Percentiles rank a stretch among this genome's conserved stretches.
phyloP scores from a whole-genome alignment of 768 basidiomycete genomes.

The Exsudoporus frostii region DNA sequence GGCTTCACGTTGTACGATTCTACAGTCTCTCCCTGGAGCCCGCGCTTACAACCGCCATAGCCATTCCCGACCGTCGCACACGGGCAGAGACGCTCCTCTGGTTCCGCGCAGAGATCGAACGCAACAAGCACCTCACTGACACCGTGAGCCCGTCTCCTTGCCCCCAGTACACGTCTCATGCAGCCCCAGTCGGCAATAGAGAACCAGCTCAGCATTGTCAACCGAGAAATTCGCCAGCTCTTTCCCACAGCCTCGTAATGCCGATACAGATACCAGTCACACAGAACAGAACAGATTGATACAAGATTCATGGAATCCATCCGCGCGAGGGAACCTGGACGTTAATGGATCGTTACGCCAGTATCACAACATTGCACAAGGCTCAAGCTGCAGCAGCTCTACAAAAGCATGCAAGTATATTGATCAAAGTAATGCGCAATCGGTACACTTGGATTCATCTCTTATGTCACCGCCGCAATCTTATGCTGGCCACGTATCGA shows the following conservation, averaged over 20 bases:
- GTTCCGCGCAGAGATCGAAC: conserved; percentile 72
- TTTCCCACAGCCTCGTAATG: conserved; percentile 32
- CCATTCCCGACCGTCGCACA: conserved; percentile 56
- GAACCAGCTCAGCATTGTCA: conserved; percentile 51
- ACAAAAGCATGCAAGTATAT: background rate
- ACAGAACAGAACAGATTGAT: background rate
- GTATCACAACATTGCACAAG: background rate
- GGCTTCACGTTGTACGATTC: conserved; percentile 55
- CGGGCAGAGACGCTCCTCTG: conserved; percentile 66
- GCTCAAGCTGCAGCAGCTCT: background rate
- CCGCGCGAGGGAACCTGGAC: background rate
- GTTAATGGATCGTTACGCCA: background rate
- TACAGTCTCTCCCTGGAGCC: background rate
- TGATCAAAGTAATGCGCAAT: background rate
- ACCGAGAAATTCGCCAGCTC: conserved; percentile 60
- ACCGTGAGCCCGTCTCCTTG: conserved; percentile 37
- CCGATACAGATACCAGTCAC: background rate
- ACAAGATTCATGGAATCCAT: background rate
- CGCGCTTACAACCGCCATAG: conserved; percentile 34
- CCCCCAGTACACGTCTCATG: conserved; percentile 9
- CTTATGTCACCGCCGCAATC: background rate
- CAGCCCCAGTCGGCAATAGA: conserved; percentile 52
- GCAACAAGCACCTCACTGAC: conserved; percentile 55
- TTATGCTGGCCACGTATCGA: background rate
- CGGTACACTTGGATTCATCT: background rate